Percentiles rank a stretch among this genome's conserved stretches.
phyloP scores from a whole-genome alignment of 1,284 basidiomycete genomes.

The Ustilago lituana region DNA sequence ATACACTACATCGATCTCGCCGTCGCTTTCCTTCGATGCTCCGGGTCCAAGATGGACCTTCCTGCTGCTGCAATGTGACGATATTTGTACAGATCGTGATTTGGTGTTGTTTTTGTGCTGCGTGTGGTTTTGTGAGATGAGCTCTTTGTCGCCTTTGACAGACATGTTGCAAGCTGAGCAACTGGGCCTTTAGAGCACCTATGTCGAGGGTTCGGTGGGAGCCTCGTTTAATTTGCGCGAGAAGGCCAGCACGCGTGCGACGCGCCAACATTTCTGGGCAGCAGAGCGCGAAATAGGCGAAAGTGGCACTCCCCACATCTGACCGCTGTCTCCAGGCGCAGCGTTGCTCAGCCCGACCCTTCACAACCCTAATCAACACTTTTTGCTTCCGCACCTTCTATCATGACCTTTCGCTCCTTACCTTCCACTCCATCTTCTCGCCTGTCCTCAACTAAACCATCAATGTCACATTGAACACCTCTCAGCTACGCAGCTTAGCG shows the following conservation, averaged over 20 bases:
- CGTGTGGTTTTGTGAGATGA: too few relatives aligned
- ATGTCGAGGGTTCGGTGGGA: too few relatives aligned
- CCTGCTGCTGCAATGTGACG: slow-evolving; percentile 21
- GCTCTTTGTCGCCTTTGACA: too few relatives aligned
- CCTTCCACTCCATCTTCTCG: not conserved
- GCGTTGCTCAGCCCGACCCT: too few relatives aligned
- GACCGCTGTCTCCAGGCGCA: too few relatives aligned
- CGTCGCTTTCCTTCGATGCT: too few relatives aligned
- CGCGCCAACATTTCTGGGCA: not conserved
- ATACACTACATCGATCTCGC: too few relatives aligned
- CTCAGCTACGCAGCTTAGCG: too few relatives aligned
- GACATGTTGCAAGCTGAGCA: too few relatives aligned
- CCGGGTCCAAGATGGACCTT: slow-evolving; percentile 10
- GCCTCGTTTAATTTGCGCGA: slow-evolving; percentile 6
- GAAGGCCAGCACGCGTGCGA: not conserved
- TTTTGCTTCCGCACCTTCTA: not conserved
- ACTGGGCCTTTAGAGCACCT: too few relatives aligned
- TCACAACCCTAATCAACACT: slow-evolving; percentile 5
- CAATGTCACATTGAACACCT: too few relatives aligned
- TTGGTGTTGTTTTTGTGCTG: not conserved
- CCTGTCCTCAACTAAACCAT: too few relatives aligned
- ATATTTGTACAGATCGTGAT: slow-evolving; percentile 25
- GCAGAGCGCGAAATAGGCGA: slow-evolving; percentile 4
- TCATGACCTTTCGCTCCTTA: not conserved
- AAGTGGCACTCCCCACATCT: slow-evolving; percentile 6